These are phyloP conservation scores for Cadophora sp. DNA, from an alignment of 2,329 filamentous ascomycete species.

Conservation along the genomic window DNA sequence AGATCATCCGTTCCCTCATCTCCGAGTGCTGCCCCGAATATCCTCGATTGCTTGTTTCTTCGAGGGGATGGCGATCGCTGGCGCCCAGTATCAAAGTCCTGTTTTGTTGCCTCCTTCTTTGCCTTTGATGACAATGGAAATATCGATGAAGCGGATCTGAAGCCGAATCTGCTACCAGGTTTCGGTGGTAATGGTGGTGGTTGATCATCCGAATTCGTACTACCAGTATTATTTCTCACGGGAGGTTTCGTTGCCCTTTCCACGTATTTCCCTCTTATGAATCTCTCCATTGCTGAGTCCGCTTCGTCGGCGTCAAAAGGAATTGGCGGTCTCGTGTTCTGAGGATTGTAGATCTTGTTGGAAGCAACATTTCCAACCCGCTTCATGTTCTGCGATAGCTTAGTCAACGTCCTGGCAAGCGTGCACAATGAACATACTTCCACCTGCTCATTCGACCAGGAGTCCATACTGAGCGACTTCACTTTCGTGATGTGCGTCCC, in stretches of 20 bases:
- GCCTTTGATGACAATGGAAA: constrained; percentile 57
- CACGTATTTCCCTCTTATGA: constrained; percentile 94
- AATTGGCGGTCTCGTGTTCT: constrained; percentile 81
- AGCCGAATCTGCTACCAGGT: constrained; percentile 63
- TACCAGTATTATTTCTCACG: constrained; percentile 48
- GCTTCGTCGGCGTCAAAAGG: constrained; percentile 92
- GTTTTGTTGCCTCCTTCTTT: constrained; percentile 36
- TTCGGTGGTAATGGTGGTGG: constrained; percentile 66
- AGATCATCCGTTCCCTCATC: constrained; percentile 61
- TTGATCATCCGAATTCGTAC: constrained; percentile 59
- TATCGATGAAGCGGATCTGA: constrained; percentile 68
- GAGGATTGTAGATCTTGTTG: constrained; percentile 89
- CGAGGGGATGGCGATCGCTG: constrained; percentile 38
- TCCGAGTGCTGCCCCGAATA: constrained; percentile 73
- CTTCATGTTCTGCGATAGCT: constrained; percentile 79
- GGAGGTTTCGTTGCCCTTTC: constrained; percentile 55
- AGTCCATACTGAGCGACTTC: constrained; percentile 98
- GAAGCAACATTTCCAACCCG: constrained; percentile 84
- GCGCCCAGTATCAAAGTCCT: constrained; percentile 26
- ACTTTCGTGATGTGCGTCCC: constrained; percentile 98
- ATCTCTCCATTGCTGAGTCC: constrained; percentile 93
- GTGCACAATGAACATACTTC: constrained; percentile 70
- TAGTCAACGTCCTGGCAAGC: constrained; percentile 19
- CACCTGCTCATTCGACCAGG: constrained; percentile 94
- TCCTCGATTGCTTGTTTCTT: constrained; percentile 64